Evolutionary conservation across 495 filamentous ascomycete genomes (phyloP).

Genomic region (Xylaria palmicola): DNA sequence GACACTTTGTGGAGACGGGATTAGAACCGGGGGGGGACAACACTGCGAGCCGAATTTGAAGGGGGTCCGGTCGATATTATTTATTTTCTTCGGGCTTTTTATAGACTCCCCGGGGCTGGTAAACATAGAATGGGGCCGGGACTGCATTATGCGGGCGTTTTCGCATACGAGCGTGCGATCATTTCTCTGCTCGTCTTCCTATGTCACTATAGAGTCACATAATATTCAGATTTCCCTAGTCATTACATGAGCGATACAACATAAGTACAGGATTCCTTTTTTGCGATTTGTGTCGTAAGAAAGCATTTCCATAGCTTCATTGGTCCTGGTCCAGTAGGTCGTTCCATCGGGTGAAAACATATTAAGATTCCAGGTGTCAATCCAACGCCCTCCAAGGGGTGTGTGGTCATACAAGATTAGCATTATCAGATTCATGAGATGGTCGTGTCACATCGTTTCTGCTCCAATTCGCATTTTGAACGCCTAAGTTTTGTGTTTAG

Average conservation of each 20-base stretch:
- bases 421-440: conserved; percentile 29
- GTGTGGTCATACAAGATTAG: conserved; percentile 31
- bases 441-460: neutral
- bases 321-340: neutral
- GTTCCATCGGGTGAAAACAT: neutral
- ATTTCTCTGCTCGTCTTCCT: conserved; percentile 6
- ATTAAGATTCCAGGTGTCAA: neutral
- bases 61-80: neutral
- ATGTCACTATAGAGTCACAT: conserved; percentile 6
- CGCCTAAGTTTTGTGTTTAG: too few species aligned
- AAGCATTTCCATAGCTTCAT: neutral
- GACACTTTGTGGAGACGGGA: neutral
- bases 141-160: conserved; percentile 14
- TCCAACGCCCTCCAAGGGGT: conserved; percentile 7
- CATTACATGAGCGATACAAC: neutral
- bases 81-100: neutral
- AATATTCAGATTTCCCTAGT: neutral
- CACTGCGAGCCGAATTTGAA: neutral
- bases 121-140: conserved; percentile 4
- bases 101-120: neutral
- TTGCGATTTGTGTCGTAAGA: neutral
- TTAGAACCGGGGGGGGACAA: neutral
- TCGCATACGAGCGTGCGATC: conserved; percentile 1
- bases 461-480: too few species aligned
- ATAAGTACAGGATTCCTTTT: neutral